A percentile compares a stretch with the other conserved stretches of the same genome.
These are phyloP conservation scores for Fusarium mexicanum DNA, from an alignment of 2,329 filamentous ascomycete genomes.

Conservation along the genomic window DNA sequence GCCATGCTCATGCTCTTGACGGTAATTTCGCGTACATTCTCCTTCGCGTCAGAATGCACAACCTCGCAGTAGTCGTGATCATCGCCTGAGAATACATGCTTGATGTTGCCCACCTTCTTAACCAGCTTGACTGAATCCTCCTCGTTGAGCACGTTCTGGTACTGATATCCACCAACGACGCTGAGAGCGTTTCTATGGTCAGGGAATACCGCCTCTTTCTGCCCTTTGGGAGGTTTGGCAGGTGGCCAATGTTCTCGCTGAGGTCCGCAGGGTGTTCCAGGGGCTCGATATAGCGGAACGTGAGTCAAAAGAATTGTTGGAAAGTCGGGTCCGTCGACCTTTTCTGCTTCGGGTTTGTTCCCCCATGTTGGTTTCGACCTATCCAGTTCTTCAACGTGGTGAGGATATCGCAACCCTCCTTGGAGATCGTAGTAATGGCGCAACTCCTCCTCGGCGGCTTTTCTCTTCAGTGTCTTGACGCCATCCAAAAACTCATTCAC, in stretches of 20 bases:
- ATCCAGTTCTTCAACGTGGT: conserved; percentile 68
- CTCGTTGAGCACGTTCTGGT: conserved; percentile 90
- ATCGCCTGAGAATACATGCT: conserved; percentile 91
- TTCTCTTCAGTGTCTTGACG: conserved; percentile 71
- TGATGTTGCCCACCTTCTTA: conserved; percentile 80
- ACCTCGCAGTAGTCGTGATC: conserved; percentile 98
- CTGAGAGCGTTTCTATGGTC: conserved; percentile 83
- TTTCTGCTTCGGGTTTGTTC: conserved; percentile 49
- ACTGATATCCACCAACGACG: conserved; percentile 86
- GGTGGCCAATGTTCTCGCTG: conserved; percentile 86
- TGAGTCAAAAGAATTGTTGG: conserved; percentile 92
- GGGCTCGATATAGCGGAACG: conserved; percentile 84
- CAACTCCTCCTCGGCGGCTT: conserved; percentile 75
- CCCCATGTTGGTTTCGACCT: conserved; percentile 50
- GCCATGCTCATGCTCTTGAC: conserved; percentile 96
- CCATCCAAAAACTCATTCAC: conserved; percentile 78
- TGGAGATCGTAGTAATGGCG: conserved; percentile 69
- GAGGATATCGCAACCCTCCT: conserved; percentile 64
- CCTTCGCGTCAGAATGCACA: conserved; percentile 75
- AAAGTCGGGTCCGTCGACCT: conserved; percentile 66
- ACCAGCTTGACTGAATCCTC: conserved; percentile 80
- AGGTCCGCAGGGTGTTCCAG: conserved; percentile 88
- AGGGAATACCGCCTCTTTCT: conserved; percentile 60
- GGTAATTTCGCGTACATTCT: conserved; percentile 81
- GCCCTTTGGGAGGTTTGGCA: conserved; percentile 67